These are phyloP conservation scores for Tetrahymena borealis DNA, from an alignment of 73 alveolate genomes.

Conservation along the genomic window DNA sequence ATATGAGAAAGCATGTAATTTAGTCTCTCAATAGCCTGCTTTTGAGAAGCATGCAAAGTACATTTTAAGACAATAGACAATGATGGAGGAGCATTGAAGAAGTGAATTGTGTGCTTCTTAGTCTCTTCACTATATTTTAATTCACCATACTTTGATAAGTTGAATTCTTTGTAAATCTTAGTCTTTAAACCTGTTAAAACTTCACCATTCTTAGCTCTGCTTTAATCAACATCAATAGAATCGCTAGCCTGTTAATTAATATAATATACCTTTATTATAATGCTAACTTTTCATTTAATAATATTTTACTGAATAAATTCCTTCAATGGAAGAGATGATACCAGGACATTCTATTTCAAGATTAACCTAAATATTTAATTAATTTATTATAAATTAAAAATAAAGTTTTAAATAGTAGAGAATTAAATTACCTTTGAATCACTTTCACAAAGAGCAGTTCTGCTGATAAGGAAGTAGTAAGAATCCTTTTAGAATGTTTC, in stretches of 20 bases:
- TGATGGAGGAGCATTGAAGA: conserved; percentile 16
- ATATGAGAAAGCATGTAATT: not conserved
- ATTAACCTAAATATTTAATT: not conserved
- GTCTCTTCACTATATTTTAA: not conserved
- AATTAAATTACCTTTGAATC: not conserved
- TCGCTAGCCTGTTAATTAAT: not conserved
- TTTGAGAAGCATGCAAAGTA: not conserved
- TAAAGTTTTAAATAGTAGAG: not conserved
- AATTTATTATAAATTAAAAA: not conserved
- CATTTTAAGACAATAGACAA: conserved; percentile 17
- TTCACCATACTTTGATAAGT: conserved; percentile 22
- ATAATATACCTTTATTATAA: not conserved
- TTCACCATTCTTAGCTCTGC: not conserved
- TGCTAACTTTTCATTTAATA: not conserved
- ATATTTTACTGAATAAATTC: not conserved
- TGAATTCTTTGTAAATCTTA: conserved; percentile 1
- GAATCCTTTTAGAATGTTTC: not conserved
- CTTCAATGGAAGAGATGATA: not conserved
- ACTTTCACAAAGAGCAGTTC: not conserved
- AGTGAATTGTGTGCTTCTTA: not conserved
- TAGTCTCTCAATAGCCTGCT: not conserved
- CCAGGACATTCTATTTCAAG: not conserved
- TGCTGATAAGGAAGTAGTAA: not conserved
- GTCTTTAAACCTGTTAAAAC: not conserved
- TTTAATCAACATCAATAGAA: not conserved